Conservation (phyloP, 176 grass and related monocot genomes). For the Oryza punctata region DNA sequence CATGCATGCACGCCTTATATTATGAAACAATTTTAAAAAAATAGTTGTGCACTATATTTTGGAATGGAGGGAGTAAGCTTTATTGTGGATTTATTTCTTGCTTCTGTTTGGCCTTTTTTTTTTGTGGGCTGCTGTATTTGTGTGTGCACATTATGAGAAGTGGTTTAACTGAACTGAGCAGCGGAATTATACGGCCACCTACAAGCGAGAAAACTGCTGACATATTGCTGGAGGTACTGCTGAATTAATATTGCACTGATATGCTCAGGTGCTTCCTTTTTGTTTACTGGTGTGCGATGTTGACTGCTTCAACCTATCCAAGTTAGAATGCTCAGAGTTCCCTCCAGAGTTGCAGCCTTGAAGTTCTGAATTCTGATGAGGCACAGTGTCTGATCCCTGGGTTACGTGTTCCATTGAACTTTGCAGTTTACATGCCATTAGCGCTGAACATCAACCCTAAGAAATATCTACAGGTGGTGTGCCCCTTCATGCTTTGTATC, state of each 20-base stretch:
- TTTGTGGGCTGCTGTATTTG: background rate
- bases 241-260: conserved; percentile 32
- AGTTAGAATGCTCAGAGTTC: conserved; percentile 93
- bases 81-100: background rate
- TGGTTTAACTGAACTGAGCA: conserved; percentile 22
- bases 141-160: background rate
- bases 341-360: conserved; percentile 68
- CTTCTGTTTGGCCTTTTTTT: background rate
- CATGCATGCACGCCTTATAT: too few species aligned
- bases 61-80: too few species aligned
- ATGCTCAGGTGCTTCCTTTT: conserved; percentile 44
- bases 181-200: conserved; percentile 81
- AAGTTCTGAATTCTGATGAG: conserved; percentile 65
- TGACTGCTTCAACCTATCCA: conserved; percentile 59
- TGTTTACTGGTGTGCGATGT: conserved; percentile 31
- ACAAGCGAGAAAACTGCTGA: conserved; percentile 70
- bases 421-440: conserved; percentile 82
- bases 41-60: too few species aligned
- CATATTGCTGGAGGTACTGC: conserved; percentile 79
- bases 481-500: conserved; percentile 8
- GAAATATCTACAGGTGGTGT: conserved; percentile 78
- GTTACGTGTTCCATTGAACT: conserved; percentile 64
- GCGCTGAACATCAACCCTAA: conserved; percentile 79
- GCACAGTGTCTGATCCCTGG: conserved; percentile 66
- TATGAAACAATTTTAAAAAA: too few species aligned